Base-by-base conservation (phyloP, 805 yeast genomes). In the Metschnikowia cubensis region DNA sequence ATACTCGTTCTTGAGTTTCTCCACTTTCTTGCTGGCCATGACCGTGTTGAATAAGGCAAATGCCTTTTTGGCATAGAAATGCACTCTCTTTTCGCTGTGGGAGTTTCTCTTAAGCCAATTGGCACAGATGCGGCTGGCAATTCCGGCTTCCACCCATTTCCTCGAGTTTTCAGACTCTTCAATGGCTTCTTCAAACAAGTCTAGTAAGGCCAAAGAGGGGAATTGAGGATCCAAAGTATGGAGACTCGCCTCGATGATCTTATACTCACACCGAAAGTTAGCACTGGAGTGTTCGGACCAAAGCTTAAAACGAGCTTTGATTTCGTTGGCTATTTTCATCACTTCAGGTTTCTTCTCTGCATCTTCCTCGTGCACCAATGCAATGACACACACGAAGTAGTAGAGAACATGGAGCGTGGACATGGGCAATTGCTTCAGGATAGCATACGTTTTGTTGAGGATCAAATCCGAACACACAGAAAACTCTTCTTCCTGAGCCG, bases 121-220 rank as follows among this genome's bases (percentile, higher is more conserved):
- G 8, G 73, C 79, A 59, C 82, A 76, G 17, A 73, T 62, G 47
- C 74, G 72, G 50, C 70, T 65, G 6, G 69, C 68, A 45, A 70
- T 50, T 2, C 76, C 80, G 5, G 66, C 67, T 44, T 76, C 80
- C 25, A 67, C 61, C 56, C 67, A 60, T 17, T 64, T 56, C 10
- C 65, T 64, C 35, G 59, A 50, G n/a, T 53, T 52, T 5, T 61
- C 58, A 1, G 79, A 74, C 3, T 51, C 45, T n/a, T 69, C 73
- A n/a, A 77, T 65, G 0, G 81, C 75, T 21, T 65, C 71, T 47
- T 76, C 79, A 55, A 72, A 79, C 15, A 62, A 52, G 50, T 79
- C 82, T 7, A 79, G 57, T 3, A 71, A 63, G 20, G 66, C 71
- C 18, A 79, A 55, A 17, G 69, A 68, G 4, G 72, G 57, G 1